A percentile compares a stretch with the other conserved stretches of the same genome.
Evolutionary conservation across 768 basidiomycete species (phyloP).

Genomic region (Phaeolepiota aurea): DNA sequence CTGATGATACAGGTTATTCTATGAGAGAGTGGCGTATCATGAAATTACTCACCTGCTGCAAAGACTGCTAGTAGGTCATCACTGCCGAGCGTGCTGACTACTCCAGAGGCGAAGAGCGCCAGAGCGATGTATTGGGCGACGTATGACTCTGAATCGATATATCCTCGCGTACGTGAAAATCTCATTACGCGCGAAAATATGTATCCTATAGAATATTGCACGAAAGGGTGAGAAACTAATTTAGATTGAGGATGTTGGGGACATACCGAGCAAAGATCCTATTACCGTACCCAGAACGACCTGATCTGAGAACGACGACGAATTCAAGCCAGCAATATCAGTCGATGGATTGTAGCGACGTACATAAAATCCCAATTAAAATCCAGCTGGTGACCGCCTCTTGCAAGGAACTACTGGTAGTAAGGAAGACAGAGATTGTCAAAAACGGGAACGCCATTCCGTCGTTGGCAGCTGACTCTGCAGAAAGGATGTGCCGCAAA

Average conservation of each 20-base stretch:
- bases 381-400: constrained; percentile 81
- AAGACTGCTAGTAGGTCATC: constrained; percentile 90
- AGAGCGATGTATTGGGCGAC: constrained; percentile 78
- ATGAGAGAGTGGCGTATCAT: background rate
- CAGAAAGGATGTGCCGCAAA: constrained; percentile 73
- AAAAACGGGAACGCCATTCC: constrained; percentile 94
- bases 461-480: constrained; percentile 93
- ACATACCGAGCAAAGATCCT: constrained; percentile 26
- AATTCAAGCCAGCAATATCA: background rate
- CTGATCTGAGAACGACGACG: constrained; percentile 45
- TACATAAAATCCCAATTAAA: constrained; percentile 76
- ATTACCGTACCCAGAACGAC: constrained; percentile 68
- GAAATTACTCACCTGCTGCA: constrained; percentile 48
- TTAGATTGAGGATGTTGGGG: too few relatives aligned
- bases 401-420: constrained; percentile 51
- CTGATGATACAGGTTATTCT: constrained; percentile 26
- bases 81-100: constrained; percentile 70
- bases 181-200: constrained; percentile 69
- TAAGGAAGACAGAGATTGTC: constrained; percentile 77
- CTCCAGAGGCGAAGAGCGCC: constrained; percentile 67
- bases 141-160: constrained; percentile 55
- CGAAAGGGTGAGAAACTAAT: too few relatives aligned
- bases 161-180: constrained; percentile 18
- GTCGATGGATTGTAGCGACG: constrained; percentile 17
- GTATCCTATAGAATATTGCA: too few relatives aligned